Conservation (phyloP, 106 monocot genomes). For the Dendrobium officinale region DNA sequence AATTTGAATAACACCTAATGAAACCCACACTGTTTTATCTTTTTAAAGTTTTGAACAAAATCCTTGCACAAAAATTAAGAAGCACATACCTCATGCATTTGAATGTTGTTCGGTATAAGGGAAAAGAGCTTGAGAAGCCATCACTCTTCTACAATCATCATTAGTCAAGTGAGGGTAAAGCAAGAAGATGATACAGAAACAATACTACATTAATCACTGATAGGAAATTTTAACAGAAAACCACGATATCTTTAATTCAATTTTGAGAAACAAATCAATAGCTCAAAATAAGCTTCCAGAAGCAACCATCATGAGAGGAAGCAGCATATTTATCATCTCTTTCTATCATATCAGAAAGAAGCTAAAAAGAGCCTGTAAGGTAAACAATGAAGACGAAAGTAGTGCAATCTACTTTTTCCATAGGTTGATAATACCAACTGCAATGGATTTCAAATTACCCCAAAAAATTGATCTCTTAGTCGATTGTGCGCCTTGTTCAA, state of each 20-base stretch:
- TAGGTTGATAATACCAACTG: neutral
- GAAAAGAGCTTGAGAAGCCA: too few relatives aligned
- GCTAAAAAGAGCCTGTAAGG: neutral
- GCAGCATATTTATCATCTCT: neutral
- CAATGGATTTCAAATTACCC: constrained; percentile 6
- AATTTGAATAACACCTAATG: too few relatives aligned
- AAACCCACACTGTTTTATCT: too few relatives aligned
- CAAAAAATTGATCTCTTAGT: neutral
- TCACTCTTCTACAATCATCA: neutral
- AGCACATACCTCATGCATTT: too few relatives aligned
- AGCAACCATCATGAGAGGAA: neutral
- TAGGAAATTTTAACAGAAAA: neutral
- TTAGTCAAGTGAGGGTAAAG: neutral
- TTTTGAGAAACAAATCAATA: neutral
- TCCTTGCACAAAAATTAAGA: too few relatives aligned
- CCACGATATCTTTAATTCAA: neutral
- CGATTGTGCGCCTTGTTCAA: neutral
- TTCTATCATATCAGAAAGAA: neutral
- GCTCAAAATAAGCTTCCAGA: neutral
- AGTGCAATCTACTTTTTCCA: neutral
- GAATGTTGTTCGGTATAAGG: too few relatives aligned
- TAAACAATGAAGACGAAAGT: neutral
- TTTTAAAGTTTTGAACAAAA: too few relatives aligned
- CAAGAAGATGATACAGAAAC: neutral
- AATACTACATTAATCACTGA: neutral